Base-by-base conservation (phyloP, 208 protist species). In the Crithidia brevicula region DNA sequence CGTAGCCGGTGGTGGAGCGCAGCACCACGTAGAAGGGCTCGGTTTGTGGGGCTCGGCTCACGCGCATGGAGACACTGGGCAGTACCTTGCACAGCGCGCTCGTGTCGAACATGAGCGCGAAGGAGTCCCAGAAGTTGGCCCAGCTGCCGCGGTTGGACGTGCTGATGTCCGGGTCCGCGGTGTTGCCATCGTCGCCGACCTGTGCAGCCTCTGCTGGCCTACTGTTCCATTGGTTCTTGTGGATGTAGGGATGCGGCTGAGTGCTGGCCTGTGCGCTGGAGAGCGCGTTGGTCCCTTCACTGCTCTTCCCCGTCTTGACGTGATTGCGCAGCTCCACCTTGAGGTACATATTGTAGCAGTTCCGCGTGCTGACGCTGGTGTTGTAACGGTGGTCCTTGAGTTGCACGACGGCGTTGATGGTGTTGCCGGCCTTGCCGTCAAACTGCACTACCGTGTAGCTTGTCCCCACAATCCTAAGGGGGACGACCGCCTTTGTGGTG, bases 11-110 rank as follows among this genome's bases (percentile, higher is more conserved):
- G 4, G 54, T 56, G 54, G 61, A 53, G 43, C 23, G 45, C 28
- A 93, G 43, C 18, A 89, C 63, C 13, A 91, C 53, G 50, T 81
- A 85, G 58, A 80, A 85, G 1, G 62, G 20, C 52, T 69, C 51
- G 11, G 62, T 62, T 3, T 49, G 20, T 23, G 47, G 49, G 4
- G 61, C 73, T n/a, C 63, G 25, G 10, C 34, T n/a, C 16, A 87
- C 71, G 9, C 85, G 88, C 75, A 93, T 56, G 7, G 74, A 75
- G 7, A 91, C 65, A 23, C 71, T 83, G n/a, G 81, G 80, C 4
- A 85, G 49, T 25, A 89, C 40, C 50, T 84, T 67, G 61, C 88
- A 93, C 51, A 93, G 74, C 16, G 72, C 66, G 47, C 82, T 89
- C 4, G 56, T 89, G 64, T 93, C 88, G 18, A 93, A 79, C 46